These are phyloP conservation scores for Syncephalastrum sp. DNA, from an alignment of 371 early-diverging fungal genomes.

Conservation along the genomic window DNA sequence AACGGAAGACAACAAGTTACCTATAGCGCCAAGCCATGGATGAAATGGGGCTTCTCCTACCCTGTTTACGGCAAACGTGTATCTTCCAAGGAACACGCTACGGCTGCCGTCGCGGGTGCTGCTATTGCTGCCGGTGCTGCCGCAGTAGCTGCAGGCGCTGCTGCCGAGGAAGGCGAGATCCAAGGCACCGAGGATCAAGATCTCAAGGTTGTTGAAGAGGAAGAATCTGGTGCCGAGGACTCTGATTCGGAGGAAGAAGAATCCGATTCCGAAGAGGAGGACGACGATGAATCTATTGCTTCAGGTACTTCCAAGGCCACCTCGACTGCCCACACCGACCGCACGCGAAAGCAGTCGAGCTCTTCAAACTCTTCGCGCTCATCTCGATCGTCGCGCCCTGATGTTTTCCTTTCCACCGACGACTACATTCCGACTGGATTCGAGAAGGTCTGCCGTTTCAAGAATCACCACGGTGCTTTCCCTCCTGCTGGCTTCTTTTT, in stretches of 20 bases:
- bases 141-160: neutral
- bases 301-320: conserved; percentile 8
- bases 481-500: conserved; percentile 45
- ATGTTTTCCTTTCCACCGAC: conserved; percentile 16
- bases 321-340: neutral
- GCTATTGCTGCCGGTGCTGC: conserved; percentile 6
- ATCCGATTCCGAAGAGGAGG: conserved; percentile 22
- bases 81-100: neutral
- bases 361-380: conserved; percentile 1
- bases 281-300: conserved; percentile 12
- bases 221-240: conserved; percentile 30
- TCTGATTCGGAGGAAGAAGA: conserved; percentile 23
- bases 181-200: conserved; percentile 28
- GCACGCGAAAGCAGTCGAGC: neutral
- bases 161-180: conserved; percentile 18
- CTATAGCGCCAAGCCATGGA: conserved; percentile 36
- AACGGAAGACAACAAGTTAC: conserved; percentile 21
- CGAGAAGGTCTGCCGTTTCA: conserved; percentile 39
- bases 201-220: conserved; percentile 24
- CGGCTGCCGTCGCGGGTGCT: conserved; percentile 7
- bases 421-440: conserved; percentile 42
- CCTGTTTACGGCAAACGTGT: conserved; percentile 36
- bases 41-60: conserved; percentile 39
- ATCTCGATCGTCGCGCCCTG: conserved; percentile 12
- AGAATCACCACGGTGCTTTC: conserved; percentile 24